Base-by-base conservation (phyloP, 1,284 basidiomycete genomes). In the Apiotrichum domesticum region DNA sequence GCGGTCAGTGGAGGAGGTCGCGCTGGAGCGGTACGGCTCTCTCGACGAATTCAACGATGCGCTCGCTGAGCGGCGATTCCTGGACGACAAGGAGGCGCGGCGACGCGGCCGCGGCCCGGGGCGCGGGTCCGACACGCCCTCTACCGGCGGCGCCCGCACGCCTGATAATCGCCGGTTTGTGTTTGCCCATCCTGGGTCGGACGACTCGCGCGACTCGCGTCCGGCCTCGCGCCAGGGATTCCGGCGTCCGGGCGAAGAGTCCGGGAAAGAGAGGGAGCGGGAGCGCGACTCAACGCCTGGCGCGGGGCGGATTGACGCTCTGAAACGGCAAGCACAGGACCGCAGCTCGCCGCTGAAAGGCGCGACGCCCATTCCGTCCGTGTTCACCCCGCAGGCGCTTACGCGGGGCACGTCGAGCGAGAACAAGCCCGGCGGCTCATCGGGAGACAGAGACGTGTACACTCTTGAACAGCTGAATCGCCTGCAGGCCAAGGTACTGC, bases 401-500 rank as follows among this genome's bases (percentile, higher is more conserved):
- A 58, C 66, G 76, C 51, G 69, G 35, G 48, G 66, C 33, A 33
- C 63, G 46, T 58, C 69, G 58, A 46, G 45, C 33, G 58, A 60
- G 41, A 9, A 21, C 13, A 50, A 45, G 4, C 42, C 47, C 1
- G 29, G 37, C 7, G 37, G 32, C 9, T 33, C 49, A 4, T 29
- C 13, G 4, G 47, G 47, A 29, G 47, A 49, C 2, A 33, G 21
- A 21, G 73, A 77, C 1, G 66, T 74, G 11, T 61, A 81, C 52
- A 74, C 76, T 0, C 68, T 77, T 7, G 76, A 75, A 40, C 88
- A 87, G 39, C 80, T 98, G 44, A 98, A 98, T 77, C 88, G 87
- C 68, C 78, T 98, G 1, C 94, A 98, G 75, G 96, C 95, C 6
- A 87, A 87, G 64, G 92, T 96, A 1, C 78, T 98, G 14, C 85